Base-by-base conservation (phyloP, 306 rosid species). In the Oemleria cerasiformis region DNA sequence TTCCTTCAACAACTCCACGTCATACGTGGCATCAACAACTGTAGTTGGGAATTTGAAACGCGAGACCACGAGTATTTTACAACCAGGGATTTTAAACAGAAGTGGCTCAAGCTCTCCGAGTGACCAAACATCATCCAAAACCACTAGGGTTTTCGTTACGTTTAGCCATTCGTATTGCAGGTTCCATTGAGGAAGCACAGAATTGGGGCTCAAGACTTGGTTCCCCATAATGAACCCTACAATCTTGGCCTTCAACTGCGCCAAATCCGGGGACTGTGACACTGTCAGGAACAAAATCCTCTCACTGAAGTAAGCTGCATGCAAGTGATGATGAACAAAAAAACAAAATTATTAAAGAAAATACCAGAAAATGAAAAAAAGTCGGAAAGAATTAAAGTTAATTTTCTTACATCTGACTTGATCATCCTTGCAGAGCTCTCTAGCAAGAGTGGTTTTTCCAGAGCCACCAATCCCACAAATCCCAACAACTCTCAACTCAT, bases 391-490 rank as follows among this genome's bases (percentile, higher is more conserved):
- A 7, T 36, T 6, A 11, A 8, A 1, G 2, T 30, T 23, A 1
- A 2, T 17, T 13, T 17, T 67, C 98, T 83, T 71, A 93, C 98
- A n/a, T 87, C 87, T 77, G 71, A 94, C 84, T 59, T 84, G 83
- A 42, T 82, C 72, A 77, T 94, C 97, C 74, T 71, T 84, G 81
- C 89, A 80, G 36, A 94, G 23, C 53, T 88, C 97, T 79, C 79
- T 81, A 2, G 89, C 98, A 50, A 94, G 84, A 63, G 98, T 94
- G 23, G 98, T 94, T 64, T 94, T 94, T 9, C 98, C 98, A 1
- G 98, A 94, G 6, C 98, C 98, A 53, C 97, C 98, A 67, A 91
- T 87, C 64, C 98, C 98, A 51, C 70, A 65, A 71, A 94, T 82
- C 38, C 91, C 97, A 63, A 91, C 85, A 45, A 88, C 83, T 19